Evolutionary conservation across 2,329 filamentous ascomycete species (phyloP).

Genomic region (Fusarium graminum): DNA sequence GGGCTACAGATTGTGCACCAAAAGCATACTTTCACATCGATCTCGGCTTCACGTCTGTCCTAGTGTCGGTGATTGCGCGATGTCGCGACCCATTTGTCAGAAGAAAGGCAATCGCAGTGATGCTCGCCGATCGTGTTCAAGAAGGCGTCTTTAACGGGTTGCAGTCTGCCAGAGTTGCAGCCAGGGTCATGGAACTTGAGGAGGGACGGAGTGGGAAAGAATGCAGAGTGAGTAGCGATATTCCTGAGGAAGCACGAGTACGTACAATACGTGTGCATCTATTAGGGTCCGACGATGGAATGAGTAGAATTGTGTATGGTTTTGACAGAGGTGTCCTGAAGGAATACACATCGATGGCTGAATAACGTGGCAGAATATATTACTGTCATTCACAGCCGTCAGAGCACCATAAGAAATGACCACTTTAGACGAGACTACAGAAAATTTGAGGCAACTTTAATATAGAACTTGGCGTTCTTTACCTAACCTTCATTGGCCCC

Average conservation of each 20-base stretch:
- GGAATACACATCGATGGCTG: not conserved
- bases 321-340: constrained; percentile 18
- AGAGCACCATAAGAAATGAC: too few species aligned
- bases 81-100: constrained; percentile 27
- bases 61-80: constrained; percentile 22
- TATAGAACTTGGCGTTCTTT: too few species aligned
- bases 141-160: constrained; percentile 26
- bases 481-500: too few species aligned
- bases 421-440: too few species aligned
- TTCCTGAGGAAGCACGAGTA: constrained; percentile 4
- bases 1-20: not conserved
- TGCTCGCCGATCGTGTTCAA: constrained; percentile 24
- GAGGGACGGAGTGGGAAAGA: constrained; percentile 13
- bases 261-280: constrained; percentile 23
- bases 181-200: constrained; percentile 28
- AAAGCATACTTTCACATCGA: constrained; percentile 30
- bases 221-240: constrained; percentile 16
- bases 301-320: constrained; percentile 18
- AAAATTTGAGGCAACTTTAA: too few species aligned
- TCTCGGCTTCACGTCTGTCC: constrained; percentile 22
- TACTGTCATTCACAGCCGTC: too few species aligned
- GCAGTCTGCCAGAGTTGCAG: constrained; percentile 19
- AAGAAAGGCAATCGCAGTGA: constrained; percentile 17
- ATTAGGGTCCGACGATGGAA: not conserved
- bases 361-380: constrained; percentile 9